Conservation (phyloP, 768 basidiomycete species). For the Coprinellus micaceus region DNA sequence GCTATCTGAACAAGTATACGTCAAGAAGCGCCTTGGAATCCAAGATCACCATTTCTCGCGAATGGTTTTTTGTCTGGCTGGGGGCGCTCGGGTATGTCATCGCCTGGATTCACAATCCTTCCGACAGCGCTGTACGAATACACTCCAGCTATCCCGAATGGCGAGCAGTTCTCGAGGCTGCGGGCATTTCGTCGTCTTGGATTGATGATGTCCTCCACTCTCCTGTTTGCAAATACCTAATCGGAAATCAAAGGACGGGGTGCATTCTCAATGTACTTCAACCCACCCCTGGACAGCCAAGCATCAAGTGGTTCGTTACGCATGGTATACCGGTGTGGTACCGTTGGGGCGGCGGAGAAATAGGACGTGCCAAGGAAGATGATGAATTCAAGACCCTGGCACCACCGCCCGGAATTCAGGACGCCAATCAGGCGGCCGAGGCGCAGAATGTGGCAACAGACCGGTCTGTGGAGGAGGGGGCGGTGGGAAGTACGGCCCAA, state of each 20-base stretch:
- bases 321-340: neutral
- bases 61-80: slow-evolving; percentile 2
- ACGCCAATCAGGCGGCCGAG: neutral
- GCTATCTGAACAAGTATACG: neutral
- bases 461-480: too few species aligned
- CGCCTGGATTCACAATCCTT: neutral
- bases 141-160: neutral
- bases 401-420: neutral
- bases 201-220: neutral
- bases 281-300: neutral
- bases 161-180: neutral
- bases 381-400: neutral
- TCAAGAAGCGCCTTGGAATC: neutral
- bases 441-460: neutral
- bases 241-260: neutral
- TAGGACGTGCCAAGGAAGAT: neutral
- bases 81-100: neutral
- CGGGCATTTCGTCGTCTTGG: neutral
- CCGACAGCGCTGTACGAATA: neutral
- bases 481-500: too few species aligned
- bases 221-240: neutral
- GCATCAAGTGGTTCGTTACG: neutral
- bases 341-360: too few species aligned
- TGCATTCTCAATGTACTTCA: neutral
- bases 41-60: neutral